phyloP scores from a whole-genome alignment of 2,329 filamentous ascomycete genomes.

The Fusarium multiceps region DNA sequence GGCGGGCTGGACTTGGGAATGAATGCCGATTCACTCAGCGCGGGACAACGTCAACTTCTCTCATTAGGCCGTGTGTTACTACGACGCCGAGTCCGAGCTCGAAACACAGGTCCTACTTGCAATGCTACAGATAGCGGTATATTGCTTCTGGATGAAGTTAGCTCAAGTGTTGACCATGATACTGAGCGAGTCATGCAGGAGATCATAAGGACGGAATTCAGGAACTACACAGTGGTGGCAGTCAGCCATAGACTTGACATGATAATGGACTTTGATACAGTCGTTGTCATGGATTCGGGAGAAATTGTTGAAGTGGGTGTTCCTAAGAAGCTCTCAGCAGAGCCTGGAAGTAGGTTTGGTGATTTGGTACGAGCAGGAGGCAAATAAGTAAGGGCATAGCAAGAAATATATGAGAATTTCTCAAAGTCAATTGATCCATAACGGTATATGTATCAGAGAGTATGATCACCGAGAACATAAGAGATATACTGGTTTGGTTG shows the following conservation, averaged over 20 bases:
- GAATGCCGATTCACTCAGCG: slow-evolving; percentile 60
- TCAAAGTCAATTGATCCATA: no score
- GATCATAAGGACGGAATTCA: slow-evolving; percentile 55
- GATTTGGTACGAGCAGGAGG: slow-evolving; percentile 34
- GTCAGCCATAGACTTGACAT: slow-evolving; percentile 60
- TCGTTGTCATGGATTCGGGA: slow-evolving; percentile 62
- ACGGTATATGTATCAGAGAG: neutral
- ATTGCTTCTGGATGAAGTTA: slow-evolving; percentile 57
- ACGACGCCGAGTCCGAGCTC: slow-evolving; percentile 43
- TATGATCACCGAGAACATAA: neutral
- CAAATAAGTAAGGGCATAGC: neutral
- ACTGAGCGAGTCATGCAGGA: slow-evolving; percentile 56
- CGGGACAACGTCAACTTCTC: slow-evolving; percentile 73
- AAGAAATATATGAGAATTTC: neutral
- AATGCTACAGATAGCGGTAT: slow-evolving; percentile 39
- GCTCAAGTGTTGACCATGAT: slow-evolving; percentile 54
- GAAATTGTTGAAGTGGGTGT: slow-evolving; percentile 54
- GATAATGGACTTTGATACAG: slow-evolving; percentile 61
- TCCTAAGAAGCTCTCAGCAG: slow-evolving; percentile 37
- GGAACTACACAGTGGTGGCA: slow-evolving; percentile 63
- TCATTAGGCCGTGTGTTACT: slow-evolving; percentile 70
- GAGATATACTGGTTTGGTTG: no score
- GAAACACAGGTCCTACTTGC: neutral
- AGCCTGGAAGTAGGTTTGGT: slow-evolving; percentile 44
- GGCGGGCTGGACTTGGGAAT: slow-evolving; percentile 54